A percentile compares a stretch with the other conserved stretches of the same genome.
Evolutionary conservation across 1,139 yeast genomes (phyloP).

Genomic region (Scheffersomyces illinoinensis): DNA sequence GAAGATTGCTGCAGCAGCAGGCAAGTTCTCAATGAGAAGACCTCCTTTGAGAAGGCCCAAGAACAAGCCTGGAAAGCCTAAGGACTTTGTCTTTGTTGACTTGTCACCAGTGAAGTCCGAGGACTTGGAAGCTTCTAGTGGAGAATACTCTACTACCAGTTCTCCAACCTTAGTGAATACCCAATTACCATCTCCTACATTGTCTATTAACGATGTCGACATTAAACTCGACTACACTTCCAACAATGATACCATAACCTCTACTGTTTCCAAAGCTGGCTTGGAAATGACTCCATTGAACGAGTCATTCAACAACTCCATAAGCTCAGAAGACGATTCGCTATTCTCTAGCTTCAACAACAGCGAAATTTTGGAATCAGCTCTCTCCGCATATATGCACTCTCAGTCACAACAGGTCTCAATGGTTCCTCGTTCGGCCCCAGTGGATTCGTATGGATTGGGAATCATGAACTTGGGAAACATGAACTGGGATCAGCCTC

Average conservation of each 20-base stretch:
- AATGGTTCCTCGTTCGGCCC: slow-evolving; percentile 2
- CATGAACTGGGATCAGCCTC: slow-evolving; percentile 10
- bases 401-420: slow-evolving; percentile 8
- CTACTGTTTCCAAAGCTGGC: slow-evolving; percentile 3
- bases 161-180: slow-evolving; percentile 1
- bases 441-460: slow-evolving; percentile 18
- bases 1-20: slow-evolving; percentile 39
- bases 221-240: background rate
- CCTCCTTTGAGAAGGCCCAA: slow-evolving; percentile 53
- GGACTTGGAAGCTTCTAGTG: slow-evolving; percentile 14
- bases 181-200: slow-evolving; percentile 5
- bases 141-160: slow-evolving; percentile 2
- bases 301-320: slow-evolving; percentile 11
- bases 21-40: slow-evolving; percentile 40
- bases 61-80: slow-evolving; percentile 52
- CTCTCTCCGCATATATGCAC: slow-evolving; percentile 14
- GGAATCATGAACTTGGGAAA: slow-evolving; percentile 25
- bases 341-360: slow-evolving; percentile 5
- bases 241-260: background rate
- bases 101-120: slow-evolving; percentile 50
- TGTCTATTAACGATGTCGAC: slow-evolving; percentile 6
- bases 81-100: slow-evolving; percentile 57
- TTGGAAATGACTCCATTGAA: slow-evolving; percentile 16
- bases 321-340: slow-evolving; percentile 11
- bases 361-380: slow-evolving; percentile 10